A percentile compares a stretch with the other conserved stretches of the same genome.
phyloP scores from a whole-genome alignment of 768 basidiomycete species.

The Lactarius psammicola region DNA sequence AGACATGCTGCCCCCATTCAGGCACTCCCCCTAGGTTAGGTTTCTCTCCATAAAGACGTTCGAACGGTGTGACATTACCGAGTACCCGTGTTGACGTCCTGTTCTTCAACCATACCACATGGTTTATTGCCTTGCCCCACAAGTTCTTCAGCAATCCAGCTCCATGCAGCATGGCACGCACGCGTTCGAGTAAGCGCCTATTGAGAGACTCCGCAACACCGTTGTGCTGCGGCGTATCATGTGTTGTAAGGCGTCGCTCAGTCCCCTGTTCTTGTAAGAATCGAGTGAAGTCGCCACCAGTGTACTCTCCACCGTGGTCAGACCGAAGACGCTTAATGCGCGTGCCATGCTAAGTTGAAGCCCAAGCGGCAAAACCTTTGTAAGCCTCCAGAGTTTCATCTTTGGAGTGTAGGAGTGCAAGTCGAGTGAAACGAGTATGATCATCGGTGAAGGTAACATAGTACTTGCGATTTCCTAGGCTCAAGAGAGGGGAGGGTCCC shows the following conservation, averaged over 20 bases:
- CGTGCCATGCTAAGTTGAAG: constrained; percentile 32
- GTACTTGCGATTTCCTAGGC: constrained; percentile 35
- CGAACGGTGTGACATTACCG: neutral
- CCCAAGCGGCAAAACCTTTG: constrained; percentile 31
- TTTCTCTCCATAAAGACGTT: too few relatives aligned
- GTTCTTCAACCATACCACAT: neutral
- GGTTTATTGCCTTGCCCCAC: constrained; percentile 36
- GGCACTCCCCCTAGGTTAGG: too few relatives aligned
- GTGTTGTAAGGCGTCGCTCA: constrained; percentile 27
- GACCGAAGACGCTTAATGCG: constrained; percentile 35
- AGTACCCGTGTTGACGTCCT: neutral
- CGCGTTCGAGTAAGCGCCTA: constrained; percentile 34
- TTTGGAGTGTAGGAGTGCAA: constrained; percentile 33
- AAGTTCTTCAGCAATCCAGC: constrained; percentile 35
- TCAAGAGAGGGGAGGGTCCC: constrained; percentile 23
- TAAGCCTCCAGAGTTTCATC: too few relatives aligned
- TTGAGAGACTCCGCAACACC: too few relatives aligned
- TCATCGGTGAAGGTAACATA: constrained; percentile 41
- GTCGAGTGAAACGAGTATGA: constrained; percentile 31
- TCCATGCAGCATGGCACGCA: constrained; percentile 36
- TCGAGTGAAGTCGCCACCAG: constrained; percentile 27
- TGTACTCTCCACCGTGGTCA: constrained; percentile 21
- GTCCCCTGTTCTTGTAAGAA: constrained; percentile 31
- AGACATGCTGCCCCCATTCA: too few relatives aligned
- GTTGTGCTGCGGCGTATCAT: too few relatives aligned